Percentiles rank a stretch among this genome's conserved stretches.
These are phyloP conservation scores for Vanilla planifolia DNA, from an alignment of 106 monocot species.

Conservation along the genomic window DNA sequence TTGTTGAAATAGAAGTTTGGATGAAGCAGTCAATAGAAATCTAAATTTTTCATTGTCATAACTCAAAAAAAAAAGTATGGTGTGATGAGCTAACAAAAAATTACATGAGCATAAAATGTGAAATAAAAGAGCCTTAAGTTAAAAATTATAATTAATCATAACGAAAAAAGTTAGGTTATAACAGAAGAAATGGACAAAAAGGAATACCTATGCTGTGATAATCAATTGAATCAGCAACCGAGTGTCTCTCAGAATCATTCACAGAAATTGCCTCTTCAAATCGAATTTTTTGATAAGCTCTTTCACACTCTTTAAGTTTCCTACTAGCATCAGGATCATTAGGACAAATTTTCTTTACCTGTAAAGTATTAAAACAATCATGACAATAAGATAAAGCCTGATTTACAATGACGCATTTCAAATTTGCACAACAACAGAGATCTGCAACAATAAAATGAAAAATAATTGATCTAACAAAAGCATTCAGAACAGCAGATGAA, in stretches of 20 bases:
- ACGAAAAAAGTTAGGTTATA: neutral
- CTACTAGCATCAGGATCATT: slow-evolving; percentile 93
- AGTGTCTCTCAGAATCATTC: slow-evolving; percentile 39
- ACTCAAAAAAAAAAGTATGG: too few relatives aligned
- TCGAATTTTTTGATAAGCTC: slow-evolving; percentile 86
- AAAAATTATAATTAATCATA: neutral
- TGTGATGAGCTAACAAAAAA: too few relatives aligned
- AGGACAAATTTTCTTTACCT: slow-evolving; percentile 87
- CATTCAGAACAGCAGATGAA: too few relatives aligned
- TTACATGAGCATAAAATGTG: too few relatives aligned
- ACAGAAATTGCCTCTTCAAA: slow-evolving; percentile 98
- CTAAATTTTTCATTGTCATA: too few relatives aligned
- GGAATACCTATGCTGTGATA: slow-evolving; percentile 68
- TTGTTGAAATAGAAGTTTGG: too few relatives aligned
- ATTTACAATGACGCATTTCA: neutral
- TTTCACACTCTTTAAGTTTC: slow-evolving; percentile 96
- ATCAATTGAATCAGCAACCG: slow-evolving; percentile 82
- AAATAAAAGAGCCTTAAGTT: too few relatives aligned
- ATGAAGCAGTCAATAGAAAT: too few relatives aligned
- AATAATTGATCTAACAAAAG: too few relatives aligned
- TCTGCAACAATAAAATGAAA: too few relatives aligned
- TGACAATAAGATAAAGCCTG: too few relatives aligned
- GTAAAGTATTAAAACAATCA: slow-evolving; percentile 5
- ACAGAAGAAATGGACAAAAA: neutral
- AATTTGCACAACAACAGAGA: too few relatives aligned